phyloP scores from a whole-genome alignment of 345 rosid species.

The Laguncularia racemosa region DNA sequence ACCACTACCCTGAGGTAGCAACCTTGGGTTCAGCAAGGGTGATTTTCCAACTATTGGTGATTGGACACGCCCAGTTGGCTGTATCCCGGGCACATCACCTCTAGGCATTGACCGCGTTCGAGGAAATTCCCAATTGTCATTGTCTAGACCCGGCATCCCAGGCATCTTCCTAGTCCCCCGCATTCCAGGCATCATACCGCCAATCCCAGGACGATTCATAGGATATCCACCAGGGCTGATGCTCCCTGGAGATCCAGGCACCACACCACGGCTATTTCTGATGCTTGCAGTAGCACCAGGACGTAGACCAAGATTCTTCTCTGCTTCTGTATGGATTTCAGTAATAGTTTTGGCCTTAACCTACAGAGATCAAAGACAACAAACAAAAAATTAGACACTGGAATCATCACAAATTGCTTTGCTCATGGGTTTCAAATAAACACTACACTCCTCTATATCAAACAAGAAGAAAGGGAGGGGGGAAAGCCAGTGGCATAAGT shows the following conservation, averaged over 20 bases:
- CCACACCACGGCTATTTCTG: constrained; percentile 47
- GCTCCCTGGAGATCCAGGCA: constrained; percentile 39
- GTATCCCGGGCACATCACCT: constrained; percentile 56
- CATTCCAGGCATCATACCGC: constrained; percentile 99
- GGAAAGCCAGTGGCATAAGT: neutral
- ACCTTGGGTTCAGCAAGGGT: constrained; percentile 47
- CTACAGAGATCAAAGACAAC: constrained; percentile 26
- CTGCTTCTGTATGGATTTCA: constrained; percentile 92
- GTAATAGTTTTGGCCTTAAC: constrained; percentile 87
- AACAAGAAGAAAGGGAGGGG: no score
- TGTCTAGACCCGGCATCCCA: constrained; percentile 80
- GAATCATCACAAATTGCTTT: neutral
- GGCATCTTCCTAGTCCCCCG: constrained; percentile 94
- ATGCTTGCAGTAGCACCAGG: constrained; percentile 92
- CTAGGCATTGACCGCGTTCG: constrained; percentile 65
- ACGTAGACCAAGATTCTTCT: constrained; percentile 77
- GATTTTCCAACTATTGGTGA: constrained; percentile 38
- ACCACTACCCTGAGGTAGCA: constrained; percentile 74
- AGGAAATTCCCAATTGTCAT: constrained; percentile 76
- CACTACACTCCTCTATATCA: no score
- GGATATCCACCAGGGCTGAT: constrained; percentile 57
- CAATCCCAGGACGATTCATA: constrained; percentile 69
- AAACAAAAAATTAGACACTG: neutral
- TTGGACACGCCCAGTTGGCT: constrained; percentile 36
- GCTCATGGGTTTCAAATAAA: no score